A percentile compares a stretch with the other conserved stretches of the same genome.
Conservation (phyloP, 2,329 filamentous ascomycete species). For the Trichoderma hamatum region DNA sequence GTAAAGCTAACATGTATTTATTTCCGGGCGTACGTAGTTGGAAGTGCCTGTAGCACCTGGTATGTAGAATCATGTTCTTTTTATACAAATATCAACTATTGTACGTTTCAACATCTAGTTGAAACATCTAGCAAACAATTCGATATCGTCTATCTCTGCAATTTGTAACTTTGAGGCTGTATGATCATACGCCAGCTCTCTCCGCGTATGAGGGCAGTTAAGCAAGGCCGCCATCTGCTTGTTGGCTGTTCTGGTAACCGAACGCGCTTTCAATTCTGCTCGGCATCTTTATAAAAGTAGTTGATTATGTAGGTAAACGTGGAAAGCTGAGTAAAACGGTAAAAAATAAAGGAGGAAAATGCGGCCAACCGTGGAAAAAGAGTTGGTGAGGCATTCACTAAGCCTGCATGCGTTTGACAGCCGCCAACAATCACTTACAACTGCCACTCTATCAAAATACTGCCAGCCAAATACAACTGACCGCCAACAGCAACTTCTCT, state of each 20-base stretch:
- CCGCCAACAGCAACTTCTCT: background rate
- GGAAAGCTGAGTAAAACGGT: background rate
- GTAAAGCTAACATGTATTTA: background rate
- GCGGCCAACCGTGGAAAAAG: background rate
- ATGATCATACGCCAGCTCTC: background rate
- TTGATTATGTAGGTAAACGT: background rate
- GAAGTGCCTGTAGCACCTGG: no score
- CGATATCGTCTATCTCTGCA: background rate
- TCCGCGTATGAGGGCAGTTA: background rate
- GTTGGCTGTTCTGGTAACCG: background rate
- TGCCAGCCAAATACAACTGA: background rate
- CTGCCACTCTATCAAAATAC: background rate
- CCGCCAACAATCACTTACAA: background rate
- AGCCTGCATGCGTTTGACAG: background rate
- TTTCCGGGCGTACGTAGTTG: background rate
- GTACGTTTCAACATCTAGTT: no score
- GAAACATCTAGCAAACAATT: no score
- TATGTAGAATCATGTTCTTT: no score
- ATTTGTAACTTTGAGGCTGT: background rate
- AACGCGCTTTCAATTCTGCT: background rate
- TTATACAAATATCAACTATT: no score
- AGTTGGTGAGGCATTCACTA: background rate
- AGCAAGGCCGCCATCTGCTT: background rate
- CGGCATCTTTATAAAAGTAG: background rate
- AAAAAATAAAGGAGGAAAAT: background rate